Percentiles rank a stretch among this genome's conserved stretches.
phyloP scores from a whole-genome alignment of 2,329 filamentous ascomycete species.

The Pezicula rhizophila region DNA sequence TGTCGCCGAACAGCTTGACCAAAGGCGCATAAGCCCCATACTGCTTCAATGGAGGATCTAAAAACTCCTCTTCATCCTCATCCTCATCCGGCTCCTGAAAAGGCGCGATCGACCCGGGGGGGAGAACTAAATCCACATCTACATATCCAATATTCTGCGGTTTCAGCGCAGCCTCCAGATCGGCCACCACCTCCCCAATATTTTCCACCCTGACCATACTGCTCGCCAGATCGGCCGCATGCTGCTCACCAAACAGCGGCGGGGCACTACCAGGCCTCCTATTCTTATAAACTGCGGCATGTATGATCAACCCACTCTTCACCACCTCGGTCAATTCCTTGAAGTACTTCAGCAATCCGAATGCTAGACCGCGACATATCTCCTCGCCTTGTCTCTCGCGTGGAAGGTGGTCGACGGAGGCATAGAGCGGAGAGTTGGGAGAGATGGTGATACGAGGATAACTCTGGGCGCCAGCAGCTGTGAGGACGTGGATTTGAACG shows the following conservation, averaged over 20 bases:
- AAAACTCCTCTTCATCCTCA: constrained; percentile 58
- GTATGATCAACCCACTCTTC: constrained; percentile 61
- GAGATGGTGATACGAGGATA: constrained; percentile 90
- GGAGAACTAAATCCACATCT: constrained; percentile 82
- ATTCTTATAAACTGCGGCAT: constrained; percentile 34
- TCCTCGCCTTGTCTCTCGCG: constrained; percentile 95
- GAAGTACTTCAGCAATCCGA: constrained; percentile 93
- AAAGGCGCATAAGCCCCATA: constrained; percentile 75
- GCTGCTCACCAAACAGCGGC: constrained; percentile 77
- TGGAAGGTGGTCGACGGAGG: constrained; percentile 82
- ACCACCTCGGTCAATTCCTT: constrained; percentile 73
- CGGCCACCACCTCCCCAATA: constrained; percentile 62
- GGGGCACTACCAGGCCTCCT: constrained; percentile 55
- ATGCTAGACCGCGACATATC: constrained; percentile 82
- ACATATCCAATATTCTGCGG: constrained; percentile 79
- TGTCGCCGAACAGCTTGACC: constrained; percentile 74
- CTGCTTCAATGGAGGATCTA: constrained; percentile 58
- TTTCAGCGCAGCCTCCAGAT: constrained; percentile 69
- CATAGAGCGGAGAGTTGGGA: constrained; percentile 85
- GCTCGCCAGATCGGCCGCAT: constrained; percentile 85
- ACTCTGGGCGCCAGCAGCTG: constrained; percentile 79
- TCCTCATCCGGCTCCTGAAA: constrained; percentile 55
- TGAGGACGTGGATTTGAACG: constrained; percentile 90
- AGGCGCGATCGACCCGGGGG: constrained; percentile 64
- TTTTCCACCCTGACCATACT: constrained; percentile 80